These are phyloP conservation scores for Phytophthora multivora DNA, from an alignment of 352 stramenopile species.

Conservation along the genomic window DNA sequence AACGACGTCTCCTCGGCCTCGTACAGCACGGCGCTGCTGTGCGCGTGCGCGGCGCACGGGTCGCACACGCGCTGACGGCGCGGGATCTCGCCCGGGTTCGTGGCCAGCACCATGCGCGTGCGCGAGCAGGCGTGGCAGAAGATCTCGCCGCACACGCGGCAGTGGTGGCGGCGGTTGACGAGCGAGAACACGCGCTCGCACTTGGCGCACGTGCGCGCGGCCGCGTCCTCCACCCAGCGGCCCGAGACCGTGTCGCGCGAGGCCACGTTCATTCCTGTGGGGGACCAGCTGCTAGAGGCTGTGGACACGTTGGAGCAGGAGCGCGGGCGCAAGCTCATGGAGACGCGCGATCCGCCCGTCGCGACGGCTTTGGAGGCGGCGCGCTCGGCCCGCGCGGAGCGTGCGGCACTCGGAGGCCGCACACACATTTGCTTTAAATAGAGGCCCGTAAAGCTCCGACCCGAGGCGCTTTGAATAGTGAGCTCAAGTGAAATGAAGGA, in stretches of 20 bases:
- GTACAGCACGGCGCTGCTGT: conserved; percentile 69
- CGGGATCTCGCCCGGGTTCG: conserved; percentile 63
- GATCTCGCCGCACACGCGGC: conserved; percentile 81
- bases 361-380: conserved; percentile 28
- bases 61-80: conserved; percentile 81
- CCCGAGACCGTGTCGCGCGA: conserved; percentile 67
- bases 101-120: conserved; percentile 80
- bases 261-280: conserved; percentile 37
- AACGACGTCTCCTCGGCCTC: conserved; percentile 50
- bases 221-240: conserved; percentile 69
- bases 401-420: conserved; percentile 35
- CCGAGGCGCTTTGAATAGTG: conserved; percentile 33
- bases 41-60: conserved; percentile 60
- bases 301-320: conserved; percentile 76
- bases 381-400: conserved; percentile 32
- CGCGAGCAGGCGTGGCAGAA: conserved; percentile 85
- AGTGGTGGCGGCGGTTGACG: conserved; percentile 82
- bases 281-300: conserved; percentile 71
- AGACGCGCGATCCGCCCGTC: conserved; percentile 5
- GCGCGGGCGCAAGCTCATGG: conserved; percentile 32
- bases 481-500: conserved; percentile 15
- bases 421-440: conserved; percentile 55
- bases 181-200: conserved; percentile 76
- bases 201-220: conserved; percentile 60
- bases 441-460: not conserved